Conservation (phyloP, 371 early-diverging fungal species). For the Parasitella parasitica region DNA sequence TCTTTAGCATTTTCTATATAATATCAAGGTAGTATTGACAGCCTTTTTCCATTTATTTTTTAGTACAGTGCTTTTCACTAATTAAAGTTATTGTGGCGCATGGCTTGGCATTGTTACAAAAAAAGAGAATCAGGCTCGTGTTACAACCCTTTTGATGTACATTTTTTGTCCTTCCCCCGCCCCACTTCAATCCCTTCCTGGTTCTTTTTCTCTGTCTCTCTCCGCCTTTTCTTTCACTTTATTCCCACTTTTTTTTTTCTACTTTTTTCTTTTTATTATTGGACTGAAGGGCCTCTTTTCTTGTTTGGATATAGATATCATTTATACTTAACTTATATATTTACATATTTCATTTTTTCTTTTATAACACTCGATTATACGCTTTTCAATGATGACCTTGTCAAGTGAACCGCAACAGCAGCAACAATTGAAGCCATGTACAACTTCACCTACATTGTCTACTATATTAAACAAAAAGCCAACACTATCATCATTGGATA, state of each 20-base stretch:
- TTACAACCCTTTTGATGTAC: neutral
- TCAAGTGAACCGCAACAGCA: neutral
- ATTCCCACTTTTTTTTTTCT: conserved; percentile 1
- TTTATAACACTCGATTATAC: neutral
- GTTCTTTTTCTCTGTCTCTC: neutral
- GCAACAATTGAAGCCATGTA: neutral
- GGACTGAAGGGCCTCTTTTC: neutral
- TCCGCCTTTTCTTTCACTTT: neutral
- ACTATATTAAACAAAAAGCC: conserved; percentile 2
- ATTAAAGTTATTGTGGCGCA: conserved; percentile 25
- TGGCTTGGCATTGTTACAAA: conserved; percentile 33
- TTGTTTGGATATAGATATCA: neutral
- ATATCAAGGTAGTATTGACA: neutral
- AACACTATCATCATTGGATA: conserved; percentile 3
- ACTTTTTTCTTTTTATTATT: conserved; percentile 1
- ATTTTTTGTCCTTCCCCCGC: neutral
- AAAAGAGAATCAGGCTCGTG: conserved; percentile 24
- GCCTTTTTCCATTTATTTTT: too few relatives aligned
- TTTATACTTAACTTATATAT: neutral
- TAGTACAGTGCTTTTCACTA: too few relatives aligned
- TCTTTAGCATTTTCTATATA: neutral
- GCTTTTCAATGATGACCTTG: conserved; percentile 1
- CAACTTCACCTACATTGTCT: conserved; percentile 6
- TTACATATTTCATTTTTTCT: neutral
- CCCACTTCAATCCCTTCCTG: neutral